Conservation (phyloP, 1,284 basidiomycete genomes). For the Paramarasmius palmivorus region DNA sequence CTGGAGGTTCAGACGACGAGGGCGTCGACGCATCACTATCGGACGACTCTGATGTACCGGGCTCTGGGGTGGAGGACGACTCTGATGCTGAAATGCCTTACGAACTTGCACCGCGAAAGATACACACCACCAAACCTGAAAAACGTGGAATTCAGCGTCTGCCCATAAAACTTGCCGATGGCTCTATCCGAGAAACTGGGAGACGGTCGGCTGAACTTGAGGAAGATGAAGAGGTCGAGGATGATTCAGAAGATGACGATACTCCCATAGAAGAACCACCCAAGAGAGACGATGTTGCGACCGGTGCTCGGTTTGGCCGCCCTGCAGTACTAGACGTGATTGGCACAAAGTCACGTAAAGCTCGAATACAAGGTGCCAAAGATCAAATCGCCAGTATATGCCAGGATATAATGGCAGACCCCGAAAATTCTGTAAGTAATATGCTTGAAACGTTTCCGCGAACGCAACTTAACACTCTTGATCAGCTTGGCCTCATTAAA, state of each 20-base stretch:
- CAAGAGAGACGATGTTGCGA: conserved; percentile 66
- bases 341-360: conserved; percentile 63
- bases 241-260: conserved; percentile 43
- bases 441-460: conserved; percentile 3
- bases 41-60: conserved; percentile 13
- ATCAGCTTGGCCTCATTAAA: conserved; percentile 80
- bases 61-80: conserved; percentile 30
- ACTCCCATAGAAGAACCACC: conserved; percentile 36
- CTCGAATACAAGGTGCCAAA: conserved; percentile 77
- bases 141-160: conserved; percentile 64
- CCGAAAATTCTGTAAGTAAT: conserved; percentile 79
- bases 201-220: conserved; percentile 38
- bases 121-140: conserved; percentile 42
- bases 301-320: conserved; percentile 80
- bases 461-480: not conserved
- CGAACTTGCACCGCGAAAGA: conserved; percentile 59
- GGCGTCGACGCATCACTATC: conserved; percentile 27
- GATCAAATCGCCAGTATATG: conserved; percentile 89
- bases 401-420: conserved; percentile 87
- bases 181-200: conserved; percentile 66
- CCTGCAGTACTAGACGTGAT: conserved; percentile 80
- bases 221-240: conserved; percentile 31
- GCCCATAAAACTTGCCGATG: conserved; percentile 85
- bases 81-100: conserved; percentile 76
- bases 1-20: conserved; percentile 26